Base-by-base conservation (phyloP, 1,139 yeast genomes). In the Kluyveromyces sp. region DNA sequence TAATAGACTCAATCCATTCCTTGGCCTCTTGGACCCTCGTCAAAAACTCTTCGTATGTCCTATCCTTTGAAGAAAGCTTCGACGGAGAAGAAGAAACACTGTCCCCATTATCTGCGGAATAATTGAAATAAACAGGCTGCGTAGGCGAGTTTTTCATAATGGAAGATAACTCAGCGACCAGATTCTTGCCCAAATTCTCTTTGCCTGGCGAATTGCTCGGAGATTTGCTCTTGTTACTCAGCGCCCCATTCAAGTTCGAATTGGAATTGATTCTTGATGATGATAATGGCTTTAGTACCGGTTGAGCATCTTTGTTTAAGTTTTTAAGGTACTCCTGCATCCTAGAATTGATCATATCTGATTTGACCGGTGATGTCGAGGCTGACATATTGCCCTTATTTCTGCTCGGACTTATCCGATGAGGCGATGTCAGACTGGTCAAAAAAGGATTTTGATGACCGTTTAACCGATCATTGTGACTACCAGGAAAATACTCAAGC, bases 11-110 rank as follows among this genome's bases (percentile, higher is more conserved):
- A 34, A 82, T 74, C 89, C 89, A 82, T 46, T 71, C 71, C 61
- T 86, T 87, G 19, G 94, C 88, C 55, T 94, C 96, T 33, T 80
- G 79, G 28, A 92, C 80, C 53, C 96, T 80, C 60, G 97, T 92
- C 32, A 92, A 71, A 58, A 87, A 92, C 58, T 88, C 95, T 55
- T 87, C 86, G 0, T 80, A 80, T 48, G 74, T 65, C n/a, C 46
- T 31, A 33, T 61, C 61, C 16, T 52, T 53, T 13, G 43, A 43
- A 1, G 54, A 50, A 13, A 50, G 47, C 9, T 40, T 40, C 1
- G 54, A 40, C 3, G 36, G 36, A 2, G 46, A 30, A 40, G 31
- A 22, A 19, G 18, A 8, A 19, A 13, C 13, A 9, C 18, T 18
- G 13, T 13, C 18, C 3, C n/a, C 9, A n/a, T n/a, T 9, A 11